Evolutionary conservation across 2,329 filamentous ascomycete genomes (phyloP).

Genomic region (Penicillium hesseltinei): DNA sequence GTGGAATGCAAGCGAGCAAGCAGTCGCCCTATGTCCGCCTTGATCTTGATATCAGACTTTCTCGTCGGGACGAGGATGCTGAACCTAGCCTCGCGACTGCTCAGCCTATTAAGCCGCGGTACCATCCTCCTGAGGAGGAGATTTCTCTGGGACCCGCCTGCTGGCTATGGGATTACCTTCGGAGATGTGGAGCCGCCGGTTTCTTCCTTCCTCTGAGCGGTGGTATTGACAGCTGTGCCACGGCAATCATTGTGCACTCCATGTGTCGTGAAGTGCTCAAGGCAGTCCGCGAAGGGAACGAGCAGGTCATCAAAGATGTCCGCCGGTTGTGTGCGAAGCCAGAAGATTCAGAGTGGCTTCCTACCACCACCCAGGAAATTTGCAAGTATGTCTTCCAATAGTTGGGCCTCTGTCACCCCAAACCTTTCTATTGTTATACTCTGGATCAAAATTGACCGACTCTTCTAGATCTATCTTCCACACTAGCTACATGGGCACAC

Average conservation of each 20-base stretch:
- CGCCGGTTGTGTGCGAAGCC: slow-evolving; percentile 53
- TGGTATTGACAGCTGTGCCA: slow-evolving; percentile 43
- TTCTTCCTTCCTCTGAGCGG: slow-evolving; percentile 43
- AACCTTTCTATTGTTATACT: neutral
- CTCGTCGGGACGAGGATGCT: slow-evolving; percentile 38
- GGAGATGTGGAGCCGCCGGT: slow-evolving; percentile 37
- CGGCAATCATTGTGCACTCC: slow-evolving; percentile 39
- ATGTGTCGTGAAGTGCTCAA: slow-evolving; percentile 42
- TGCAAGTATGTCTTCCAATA: slow-evolving; percentile 38
- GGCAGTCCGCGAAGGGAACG: slow-evolving; percentile 35
- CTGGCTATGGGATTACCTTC: slow-evolving; percentile 57
- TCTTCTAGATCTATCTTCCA: slow-evolving; percentile 50
- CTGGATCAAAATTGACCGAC: neutral
- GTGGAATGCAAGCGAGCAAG: slow-evolving; percentile 36
- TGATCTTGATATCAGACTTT: slow-evolving; percentile 38
- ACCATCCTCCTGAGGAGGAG: slow-evolving; percentile 64
- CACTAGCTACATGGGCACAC: slow-evolving; percentile 70
- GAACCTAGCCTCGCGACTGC: slow-evolving; percentile 50
- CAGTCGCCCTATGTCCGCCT: slow-evolving; percentile 37
- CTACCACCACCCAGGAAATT: slow-evolving; percentile 59
- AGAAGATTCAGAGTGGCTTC: slow-evolving; percentile 49
- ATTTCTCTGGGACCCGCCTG: slow-evolving; percentile 64
- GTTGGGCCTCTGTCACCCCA: neutral
- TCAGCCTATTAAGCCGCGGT: slow-evolving; percentile 48
- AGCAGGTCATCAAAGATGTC: slow-evolving; percentile 56